phyloP scores from a whole-genome alignment of 352 stramenopile genomes.

The Pythium scleroteichum region DNA sequence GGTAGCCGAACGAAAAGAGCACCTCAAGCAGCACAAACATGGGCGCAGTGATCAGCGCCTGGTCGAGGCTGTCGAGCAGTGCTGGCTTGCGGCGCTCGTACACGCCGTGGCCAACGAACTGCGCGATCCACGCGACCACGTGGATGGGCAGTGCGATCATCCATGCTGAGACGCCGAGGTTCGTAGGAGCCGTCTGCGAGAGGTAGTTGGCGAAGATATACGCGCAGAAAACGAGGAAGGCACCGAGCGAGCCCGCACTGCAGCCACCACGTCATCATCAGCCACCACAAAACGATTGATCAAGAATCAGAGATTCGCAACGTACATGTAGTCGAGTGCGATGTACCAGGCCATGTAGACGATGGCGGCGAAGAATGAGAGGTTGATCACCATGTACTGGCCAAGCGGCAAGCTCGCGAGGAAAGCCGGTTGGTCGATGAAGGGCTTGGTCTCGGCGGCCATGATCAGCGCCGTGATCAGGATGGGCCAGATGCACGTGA shows the following conservation, averaged over 20 bases:
- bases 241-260: slow-evolving; percentile 53
- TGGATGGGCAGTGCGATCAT: slow-evolving; percentile 59
- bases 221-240: slow-evolving; percentile 45
- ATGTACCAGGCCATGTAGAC: slow-evolving; percentile 88
- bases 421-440: slow-evolving; percentile 30
- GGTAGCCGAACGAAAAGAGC: slow-evolving; percentile 79
- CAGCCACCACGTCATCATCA: slow-evolving; percentile 4
- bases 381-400: slow-evolving; percentile 67
- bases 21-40: slow-evolving; percentile 88
- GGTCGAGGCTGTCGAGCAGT: slow-evolving; percentile 84
- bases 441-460: slow-evolving; percentile 42
- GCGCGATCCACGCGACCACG: slow-evolving; percentile 58
- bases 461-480: slow-evolving; percentile 75
- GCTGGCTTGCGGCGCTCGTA: slow-evolving; percentile 84
- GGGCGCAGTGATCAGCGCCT: slow-evolving; percentile 75
- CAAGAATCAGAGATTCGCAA: background rate
- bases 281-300: background rate
- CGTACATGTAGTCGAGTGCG: slow-evolving; percentile 49
- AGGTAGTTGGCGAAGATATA: slow-evolving; percentile 70
- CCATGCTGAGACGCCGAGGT: slow-evolving; percentile 47
- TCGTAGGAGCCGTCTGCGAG: slow-evolving; percentile 33
- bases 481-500: slow-evolving; percentile 86
- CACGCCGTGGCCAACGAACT: slow-evolving; percentile 88
- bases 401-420: slow-evolving; percentile 33
- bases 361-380: slow-evolving; percentile 43